Evolutionary conservation across 768 basidiomycete species (phyloP).

Genomic region (Lactifluus rugatus): DNA sequence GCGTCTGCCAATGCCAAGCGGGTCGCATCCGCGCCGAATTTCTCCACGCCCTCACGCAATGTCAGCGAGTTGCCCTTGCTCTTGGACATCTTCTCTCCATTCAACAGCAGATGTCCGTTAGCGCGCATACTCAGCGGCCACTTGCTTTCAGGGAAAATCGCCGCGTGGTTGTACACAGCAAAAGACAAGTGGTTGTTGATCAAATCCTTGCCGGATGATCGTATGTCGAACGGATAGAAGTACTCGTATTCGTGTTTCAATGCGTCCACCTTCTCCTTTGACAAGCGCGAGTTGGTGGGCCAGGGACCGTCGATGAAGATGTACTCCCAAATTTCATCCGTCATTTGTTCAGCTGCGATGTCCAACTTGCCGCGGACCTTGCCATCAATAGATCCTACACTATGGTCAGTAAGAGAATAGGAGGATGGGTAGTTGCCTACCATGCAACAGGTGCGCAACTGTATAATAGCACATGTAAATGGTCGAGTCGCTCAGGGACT

Average conservation of each 20-base stretch:
- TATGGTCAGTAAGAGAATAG: constrained; percentile 8
- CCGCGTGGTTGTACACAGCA: constrained; percentile 89
- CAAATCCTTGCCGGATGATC: constrained; percentile 96
- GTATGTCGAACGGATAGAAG: constrained; percentile 97
- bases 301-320: constrained; percentile 71
- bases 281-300: constrained; percentile 56
- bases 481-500: constrained; percentile 94
- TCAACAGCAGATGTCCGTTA: constrained; percentile 94
- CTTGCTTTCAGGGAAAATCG: constrained; percentile 80
- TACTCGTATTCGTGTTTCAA: constrained; percentile 90
- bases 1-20: constrained; percentile 89
- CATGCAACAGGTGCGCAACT: constrained; percentile 81
- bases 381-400: constrained; percentile 65
- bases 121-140: constrained; percentile 90
- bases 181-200: constrained; percentile 95
- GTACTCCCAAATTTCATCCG: constrained; percentile 97
- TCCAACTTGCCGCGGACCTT: constrained; percentile 70
- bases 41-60: constrained; percentile 74
- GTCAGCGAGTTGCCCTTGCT: constrained; percentile 94
- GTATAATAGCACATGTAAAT: constrained; percentile 99
- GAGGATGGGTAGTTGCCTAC: constrained; percentile 33
- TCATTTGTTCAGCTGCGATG: constrained; percentile 86
- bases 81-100: constrained; percentile 99
- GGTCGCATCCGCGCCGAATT: constrained; percentile 96
- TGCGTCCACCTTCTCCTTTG: constrained; percentile 67